Evolutionary conservation across 352 stramenopile genomes (phyloP).

Genomic region (Salisapilia sapeloensis): DNA sequence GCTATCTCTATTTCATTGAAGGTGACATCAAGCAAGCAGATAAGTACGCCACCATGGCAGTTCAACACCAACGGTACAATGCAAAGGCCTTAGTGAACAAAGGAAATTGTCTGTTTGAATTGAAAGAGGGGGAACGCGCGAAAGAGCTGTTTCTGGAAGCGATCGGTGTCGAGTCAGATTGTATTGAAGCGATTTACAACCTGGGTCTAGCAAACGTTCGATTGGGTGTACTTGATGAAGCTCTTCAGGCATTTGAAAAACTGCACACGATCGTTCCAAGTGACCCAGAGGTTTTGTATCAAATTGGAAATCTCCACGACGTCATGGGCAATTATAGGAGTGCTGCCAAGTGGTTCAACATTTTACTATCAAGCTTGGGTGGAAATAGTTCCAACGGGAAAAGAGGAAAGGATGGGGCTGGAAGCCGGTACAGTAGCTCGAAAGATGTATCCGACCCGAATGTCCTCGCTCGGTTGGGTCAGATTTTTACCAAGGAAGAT

Average conservation of each 20-base stretch:
- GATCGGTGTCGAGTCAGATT: constrained; percentile 88
- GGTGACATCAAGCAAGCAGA: constrained; percentile 82
- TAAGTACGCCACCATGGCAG: constrained; percentile 83
- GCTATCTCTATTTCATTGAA: constrained; percentile 94
- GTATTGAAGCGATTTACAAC: constrained; percentile 94
- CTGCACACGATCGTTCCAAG: constrained; percentile 90
- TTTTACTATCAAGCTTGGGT: constrained; percentile 85
- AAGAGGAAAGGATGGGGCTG: constrained; percentile 10
- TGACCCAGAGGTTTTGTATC: constrained; percentile 86
- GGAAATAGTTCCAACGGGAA: constrained; percentile 33
- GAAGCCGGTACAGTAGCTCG: constrained; percentile 5
- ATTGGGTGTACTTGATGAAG: constrained; percentile 80
- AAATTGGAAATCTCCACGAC: constrained; percentile 92
- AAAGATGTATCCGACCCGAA: constrained; percentile 60
- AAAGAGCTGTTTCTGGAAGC: constrained; percentile 94
- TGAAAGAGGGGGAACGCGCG: constrained; percentile 84
- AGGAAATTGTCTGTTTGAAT: constrained; percentile 91
- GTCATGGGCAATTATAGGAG: constrained; percentile 76
- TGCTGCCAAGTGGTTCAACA: constrained; percentile 90
- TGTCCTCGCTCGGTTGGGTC: constrained; percentile 79
- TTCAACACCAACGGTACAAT: constrained; percentile 91
- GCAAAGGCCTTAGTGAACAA: constrained; percentile 96
- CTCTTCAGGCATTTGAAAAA: constrained; percentile 93
- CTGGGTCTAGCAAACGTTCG: constrained; percentile 84
- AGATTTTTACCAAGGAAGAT: constrained; percentile 90